Base-by-base conservation (phyloP, 192 early-diverging fungal genomes). In the Backusella parvicylindrica region DNA sequence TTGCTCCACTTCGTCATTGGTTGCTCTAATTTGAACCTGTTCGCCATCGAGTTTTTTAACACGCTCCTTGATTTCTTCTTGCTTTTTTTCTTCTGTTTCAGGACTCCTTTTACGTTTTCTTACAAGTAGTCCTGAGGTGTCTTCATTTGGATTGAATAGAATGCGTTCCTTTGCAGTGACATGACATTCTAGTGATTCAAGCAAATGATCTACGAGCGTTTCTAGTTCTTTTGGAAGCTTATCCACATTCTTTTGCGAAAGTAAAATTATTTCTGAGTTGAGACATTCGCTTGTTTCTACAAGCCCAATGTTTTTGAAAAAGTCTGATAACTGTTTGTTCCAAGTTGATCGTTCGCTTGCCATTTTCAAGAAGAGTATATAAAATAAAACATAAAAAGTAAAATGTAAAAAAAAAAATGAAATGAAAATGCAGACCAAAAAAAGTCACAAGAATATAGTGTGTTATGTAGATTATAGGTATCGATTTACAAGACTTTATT, bases 21-120 rank as follows among this genome's bases (percentile, higher is more conserved):
- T 79, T n/a, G 75, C 77, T n/a, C 81, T 64, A 8, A 83, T 73
- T 32, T 83, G 81, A 30, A 83, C 74, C 31, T 83, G 81, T 18
- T 83, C 81, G 28, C 74, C 68, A 36, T 74, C 70, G 3, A 81
- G 49, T 41, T 53, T 38, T 31, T 77, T 71, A 37, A 69, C 35
- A 50, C 68, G 69, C 15, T 75, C 68, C 43, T 70, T 70, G 18
- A 28, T n/a, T 16, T 80, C 56, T 23, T 63, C 28, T 12, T 63
- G 49, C 15, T 66, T 50, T 35, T 77, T 72, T 30, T 70, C 40
- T 3, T 16, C 33, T 31, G 30, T 38, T 0, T 12, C 11, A 3
- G 23, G 8, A 12, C 33, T 47, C 49, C 43, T 71, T 56, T 81
- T 81, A 11, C 74, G 75, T 49, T 75, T 76, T 66, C 50, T 50